Evolutionary conservation across 495 filamentous ascomycete species (phyloP).

Genomic region (Thozetella sp.): DNA sequence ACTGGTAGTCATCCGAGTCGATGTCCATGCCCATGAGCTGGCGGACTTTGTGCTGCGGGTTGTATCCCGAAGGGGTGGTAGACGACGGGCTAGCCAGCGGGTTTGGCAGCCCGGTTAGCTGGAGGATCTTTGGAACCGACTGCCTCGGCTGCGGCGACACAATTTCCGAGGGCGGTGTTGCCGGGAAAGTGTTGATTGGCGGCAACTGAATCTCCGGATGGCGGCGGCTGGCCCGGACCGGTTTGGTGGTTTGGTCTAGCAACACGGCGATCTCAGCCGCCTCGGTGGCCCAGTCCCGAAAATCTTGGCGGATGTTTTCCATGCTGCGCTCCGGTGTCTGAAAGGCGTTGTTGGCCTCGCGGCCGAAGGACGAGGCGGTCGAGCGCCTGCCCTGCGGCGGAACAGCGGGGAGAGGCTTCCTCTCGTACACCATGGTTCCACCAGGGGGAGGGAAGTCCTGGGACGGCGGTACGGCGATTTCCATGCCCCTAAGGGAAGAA

Average conservation of each 20-base stretch:
- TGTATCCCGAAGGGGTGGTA: constrained; percentile 16
- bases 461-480: not conserved
- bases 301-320: not conserved
- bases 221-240: not conserved
- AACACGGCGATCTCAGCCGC: constrained; percentile 13
- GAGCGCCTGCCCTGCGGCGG: constrained; percentile 16
- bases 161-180: not conserved
- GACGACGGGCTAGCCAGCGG: not conserved
- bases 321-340: constrained; percentile 10
- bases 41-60: constrained; percentile 16
- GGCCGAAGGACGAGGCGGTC: constrained; percentile 17
- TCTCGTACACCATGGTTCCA: constrained; percentile 13
- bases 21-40: constrained; percentile 19
- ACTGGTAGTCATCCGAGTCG: not conserved
- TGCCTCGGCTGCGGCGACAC: constrained; percentile 9
- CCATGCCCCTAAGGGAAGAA: not conserved
- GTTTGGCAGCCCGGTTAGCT: constrained; percentile 3
- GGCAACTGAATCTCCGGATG: not conserved
- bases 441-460: not conserved
- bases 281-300: constrained; percentile 7
- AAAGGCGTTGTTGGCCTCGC: constrained; percentile 20
- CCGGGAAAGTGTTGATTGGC: not conserved
- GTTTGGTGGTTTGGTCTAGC: constrained; percentile 3
- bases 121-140: constrained; percentile 11
- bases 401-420: constrained; percentile 20